Evolutionary conservation across 768 basidiomycete species (phyloP).

Genomic region (Tephrocybe sp.): DNA sequence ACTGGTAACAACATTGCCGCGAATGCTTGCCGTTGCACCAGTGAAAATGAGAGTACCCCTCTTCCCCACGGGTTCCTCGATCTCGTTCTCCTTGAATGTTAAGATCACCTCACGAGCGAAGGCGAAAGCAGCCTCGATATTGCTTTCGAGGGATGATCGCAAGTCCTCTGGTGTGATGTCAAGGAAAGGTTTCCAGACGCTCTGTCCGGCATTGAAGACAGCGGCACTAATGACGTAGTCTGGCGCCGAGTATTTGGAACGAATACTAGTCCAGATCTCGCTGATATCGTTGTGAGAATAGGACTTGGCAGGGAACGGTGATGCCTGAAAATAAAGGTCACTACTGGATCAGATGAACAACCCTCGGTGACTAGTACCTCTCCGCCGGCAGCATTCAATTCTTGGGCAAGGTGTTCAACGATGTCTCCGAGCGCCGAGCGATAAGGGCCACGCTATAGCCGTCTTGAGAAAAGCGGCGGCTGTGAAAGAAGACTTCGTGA

Average conservation of each 20-base stretch:
- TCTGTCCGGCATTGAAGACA: constrained; percentile 59
- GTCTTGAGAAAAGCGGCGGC: constrained; percentile 55
- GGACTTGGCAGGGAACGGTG: constrained; percentile 48
- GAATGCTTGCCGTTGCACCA: constrained; percentile 63
- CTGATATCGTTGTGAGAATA: constrained; percentile 53
- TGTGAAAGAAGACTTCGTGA: constrained; percentile 19
- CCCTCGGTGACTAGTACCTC: constrained; percentile 40
- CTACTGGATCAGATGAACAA: not conserved
- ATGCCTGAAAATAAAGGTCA: constrained; percentile 44
- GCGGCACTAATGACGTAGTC: constrained; percentile 55
- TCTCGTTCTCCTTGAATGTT: constrained; percentile 55
- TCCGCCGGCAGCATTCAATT: constrained; percentile 56
- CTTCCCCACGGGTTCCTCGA: constrained; percentile 44
- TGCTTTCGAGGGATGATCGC: constrained; percentile 46
- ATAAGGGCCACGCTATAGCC: constrained; percentile 69
- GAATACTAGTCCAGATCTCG: constrained; percentile 45
- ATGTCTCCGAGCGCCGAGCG: constrained; percentile 52
- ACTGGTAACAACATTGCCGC: constrained; percentile 61
- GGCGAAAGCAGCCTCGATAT: constrained; percentile 56
- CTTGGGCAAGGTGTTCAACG: constrained; percentile 49
- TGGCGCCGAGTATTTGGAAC: constrained; percentile 43
- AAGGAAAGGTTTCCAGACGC: constrained; percentile 66
- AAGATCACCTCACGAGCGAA: constrained; percentile 63
- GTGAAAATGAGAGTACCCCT: constrained; percentile 69
- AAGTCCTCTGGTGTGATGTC: constrained; percentile 59